Conservation (phyloP, 495 filamentous ascomycete species). For the Amniculicola lignicola region DNA sequence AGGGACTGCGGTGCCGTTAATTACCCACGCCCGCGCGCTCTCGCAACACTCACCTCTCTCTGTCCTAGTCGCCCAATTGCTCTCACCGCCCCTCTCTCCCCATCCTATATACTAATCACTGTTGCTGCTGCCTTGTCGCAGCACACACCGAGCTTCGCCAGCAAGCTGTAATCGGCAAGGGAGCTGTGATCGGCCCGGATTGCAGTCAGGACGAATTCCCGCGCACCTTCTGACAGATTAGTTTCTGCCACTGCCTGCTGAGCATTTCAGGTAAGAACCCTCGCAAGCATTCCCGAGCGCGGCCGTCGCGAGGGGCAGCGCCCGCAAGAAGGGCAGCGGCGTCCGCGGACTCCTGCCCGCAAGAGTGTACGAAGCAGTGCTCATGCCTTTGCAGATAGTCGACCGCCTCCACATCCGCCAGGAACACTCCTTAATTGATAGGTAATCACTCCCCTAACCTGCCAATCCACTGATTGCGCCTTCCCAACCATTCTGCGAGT, state of each 20-base stretch:
- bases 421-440: too few species aligned
- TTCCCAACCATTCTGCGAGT: too few species aligned
- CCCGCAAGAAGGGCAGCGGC: neutral
- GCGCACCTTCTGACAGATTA: constrained; percentile 28
- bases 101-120: constrained; percentile 4
- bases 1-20: constrained; percentile 3
- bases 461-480: too few species aligned
- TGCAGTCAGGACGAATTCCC: constrained; percentile 26
- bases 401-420: too few species aligned
- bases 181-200: constrained; percentile 15
- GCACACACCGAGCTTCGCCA: neutral
- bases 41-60: neutral
- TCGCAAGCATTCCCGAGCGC: neutral
- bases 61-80: constrained; percentile 12
- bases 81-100: constrained; percentile 13
- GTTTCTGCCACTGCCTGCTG: constrained; percentile 17
- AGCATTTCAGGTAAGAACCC: neutral
- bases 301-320: neutral
- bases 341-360: neutral
- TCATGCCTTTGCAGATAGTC: constrained; percentile 1
- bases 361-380: neutral
- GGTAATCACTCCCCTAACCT: too few species aligned
- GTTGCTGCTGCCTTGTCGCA: neutral
- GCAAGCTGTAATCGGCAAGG: constrained; percentile 13
- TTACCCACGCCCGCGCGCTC: constrained; percentile 10